Evolutionary conservation across 2,329 filamentous ascomycete genomes (phyloP).

Genomic region (Nemania sp.): DNA sequence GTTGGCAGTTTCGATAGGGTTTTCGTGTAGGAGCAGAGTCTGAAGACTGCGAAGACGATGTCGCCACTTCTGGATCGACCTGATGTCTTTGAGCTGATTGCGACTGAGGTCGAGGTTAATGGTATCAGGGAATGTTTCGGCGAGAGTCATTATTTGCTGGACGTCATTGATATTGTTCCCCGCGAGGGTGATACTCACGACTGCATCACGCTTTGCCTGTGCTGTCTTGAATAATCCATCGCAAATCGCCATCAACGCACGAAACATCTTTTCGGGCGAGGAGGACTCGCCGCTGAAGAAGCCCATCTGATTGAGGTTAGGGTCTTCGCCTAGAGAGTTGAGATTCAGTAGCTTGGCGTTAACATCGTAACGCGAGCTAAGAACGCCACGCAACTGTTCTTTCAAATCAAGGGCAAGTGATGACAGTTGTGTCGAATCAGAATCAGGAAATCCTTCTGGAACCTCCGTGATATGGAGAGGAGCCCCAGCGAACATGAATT

Average conservation of each 20-base stretch:
- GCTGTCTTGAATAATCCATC: conserved; percentile 73
- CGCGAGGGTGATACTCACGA: conserved; percentile 80
- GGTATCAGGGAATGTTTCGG: conserved; percentile 79
- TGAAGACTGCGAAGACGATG: conserved; percentile 77
- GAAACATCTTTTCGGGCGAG: conserved; percentile 84
- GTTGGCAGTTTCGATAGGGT: conserved; percentile 67
- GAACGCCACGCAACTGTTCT: conserved; percentile 68
- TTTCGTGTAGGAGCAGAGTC: conserved; percentile 77
- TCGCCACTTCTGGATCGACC: conserved; percentile 74
- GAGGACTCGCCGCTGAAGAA: conserved; percentile 73
- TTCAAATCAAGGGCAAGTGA: conserved; percentile 63
- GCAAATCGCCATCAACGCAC: conserved; percentile 85
- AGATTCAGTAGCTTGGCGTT: conserved; percentile 78
- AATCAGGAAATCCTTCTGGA: conserved; percentile 47
- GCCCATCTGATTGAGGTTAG: conserved; percentile 70
- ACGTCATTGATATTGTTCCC: conserved; percentile 79
- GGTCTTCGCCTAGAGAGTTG: conserved; percentile 74
- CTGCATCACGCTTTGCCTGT: conserved; percentile 73
- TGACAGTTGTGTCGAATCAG: conserved; percentile 47
- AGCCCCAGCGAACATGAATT: conserved; percentile 68
- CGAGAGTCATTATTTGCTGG: conserved; percentile 70
- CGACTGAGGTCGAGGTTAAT: conserved; percentile 87
- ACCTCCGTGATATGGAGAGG: conserved; percentile 59
- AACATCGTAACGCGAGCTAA: conserved; percentile 73
- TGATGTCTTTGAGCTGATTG: conserved; percentile 73